phyloP scores from a whole-genome alignment of 371 early-diverging fungal genomes.

The Aphelidium insulamus region DNA sequence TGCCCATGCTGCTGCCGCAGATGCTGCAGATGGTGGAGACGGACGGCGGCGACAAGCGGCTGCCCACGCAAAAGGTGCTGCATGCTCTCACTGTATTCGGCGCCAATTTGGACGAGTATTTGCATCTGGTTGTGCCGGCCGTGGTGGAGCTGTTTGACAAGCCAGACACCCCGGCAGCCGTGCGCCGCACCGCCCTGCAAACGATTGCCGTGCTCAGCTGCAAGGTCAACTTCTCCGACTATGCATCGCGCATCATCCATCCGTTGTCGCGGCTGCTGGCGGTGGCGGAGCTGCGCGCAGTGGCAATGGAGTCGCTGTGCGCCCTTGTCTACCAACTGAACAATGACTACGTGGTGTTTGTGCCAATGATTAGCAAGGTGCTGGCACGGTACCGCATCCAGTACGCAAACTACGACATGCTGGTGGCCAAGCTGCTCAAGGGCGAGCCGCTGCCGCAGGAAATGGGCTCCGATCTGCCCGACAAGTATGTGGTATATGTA shows the following conservation, averaged over 20 bases:
- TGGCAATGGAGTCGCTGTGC: conserved; percentile 61
- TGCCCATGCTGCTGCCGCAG: conserved; percentile 37
- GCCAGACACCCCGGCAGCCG: conserved; percentile 27
- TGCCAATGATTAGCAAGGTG: conserved; percentile 67
- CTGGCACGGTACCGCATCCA: conserved; percentile 36
- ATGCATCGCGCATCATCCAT: conserved; percentile 75
- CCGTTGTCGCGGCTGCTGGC: conserved; percentile 60
- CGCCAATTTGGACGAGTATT: conserved; percentile 72
- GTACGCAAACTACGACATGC: conserved; percentile 38
- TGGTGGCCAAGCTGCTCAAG: conserved; percentile 47
- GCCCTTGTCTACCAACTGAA: conserved; percentile 65
- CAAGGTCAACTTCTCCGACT: conserved; percentile 65
- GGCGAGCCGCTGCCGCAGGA: conserved; percentile 54
- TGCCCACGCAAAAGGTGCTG: conserved; percentile 49
- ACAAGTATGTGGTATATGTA: conserved; percentile 4
- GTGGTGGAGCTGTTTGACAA: conserved; percentile 62
- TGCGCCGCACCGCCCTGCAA: conserved; percentile 50
- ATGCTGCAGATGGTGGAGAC: conserved; percentile 53
- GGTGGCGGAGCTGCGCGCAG: conserved; percentile 28
- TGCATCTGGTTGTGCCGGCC: conserved; percentile 76
- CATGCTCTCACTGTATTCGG: conserved; percentile 70
- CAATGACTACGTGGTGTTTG: conserved; percentile 67
- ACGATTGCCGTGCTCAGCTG: conserved; percentile 57
- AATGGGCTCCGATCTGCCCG: conserved; percentile 11
- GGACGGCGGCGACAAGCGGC: conserved; percentile 44